Base-by-base conservation (phyloP, 78 protist genomes). In the Dictyostelium firmibasis region DNA sequence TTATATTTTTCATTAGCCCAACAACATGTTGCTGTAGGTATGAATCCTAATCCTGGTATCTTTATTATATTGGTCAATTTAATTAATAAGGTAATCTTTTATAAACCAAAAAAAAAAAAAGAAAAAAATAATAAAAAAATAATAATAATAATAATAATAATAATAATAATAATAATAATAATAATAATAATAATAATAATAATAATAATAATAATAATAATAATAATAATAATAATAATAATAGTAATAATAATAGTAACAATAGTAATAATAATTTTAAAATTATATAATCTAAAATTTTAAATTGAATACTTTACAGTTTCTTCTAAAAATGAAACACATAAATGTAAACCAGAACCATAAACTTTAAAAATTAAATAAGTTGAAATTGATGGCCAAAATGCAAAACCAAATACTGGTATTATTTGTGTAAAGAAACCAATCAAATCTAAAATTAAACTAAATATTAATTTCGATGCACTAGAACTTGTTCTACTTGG, bases 381-480 rank as follows among this genome's bases (percentile, higher is more conserved):
- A 13, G 82, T 38, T 76, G 82, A 76, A 41, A 76, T 20, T 33
- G 82, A 18, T 20, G 82, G 82, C 62, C 53, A 76, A 38, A 76
- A 36, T 41, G 53, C 35, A 36, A 38, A 36, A 5, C 62, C 44
- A 70, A 70, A 70, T 18, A 76, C 16, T 27, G 82, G 82, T 36
- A 76, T 76, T 4, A 76, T 76, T n/a, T 76, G 82, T 76, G 53
- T 76, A 9, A 76, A 31, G n/a, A 76, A 76, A n/a, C 82, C 82
- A 20, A 76, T 9, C 13, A 76, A 13, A 29, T 76, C 82, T 18
- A 76, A 76, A 16, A 76, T 38, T 18, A 76, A 23, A 76, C 82
- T 76, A 38, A 76, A 76, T 31, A n/a, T 38, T n/a, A 76, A 76
- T 41, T 76, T 76, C 23, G 25, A 16, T 9, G 23, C 9, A 36